phyloP scores from a whole-genome alignment of 441 rosid genomes.

The Biscutella auriculata region DNA sequence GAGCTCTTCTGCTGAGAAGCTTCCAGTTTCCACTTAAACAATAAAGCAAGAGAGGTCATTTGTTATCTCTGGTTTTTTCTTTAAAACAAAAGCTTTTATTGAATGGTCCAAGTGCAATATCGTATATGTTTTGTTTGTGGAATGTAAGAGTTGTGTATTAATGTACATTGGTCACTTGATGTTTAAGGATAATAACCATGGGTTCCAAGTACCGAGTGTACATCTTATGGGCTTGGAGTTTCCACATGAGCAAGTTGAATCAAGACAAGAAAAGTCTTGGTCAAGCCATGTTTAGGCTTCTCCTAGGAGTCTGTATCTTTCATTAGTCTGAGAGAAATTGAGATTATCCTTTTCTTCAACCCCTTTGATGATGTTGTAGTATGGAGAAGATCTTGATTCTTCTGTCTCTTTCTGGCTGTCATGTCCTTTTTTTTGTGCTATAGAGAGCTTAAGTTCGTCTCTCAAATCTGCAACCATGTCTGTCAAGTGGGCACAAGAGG shows the following conservation, averaged over 20 bases:
- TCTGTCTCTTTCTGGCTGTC: conserved; percentile 57
- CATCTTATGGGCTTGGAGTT: conserved; percentile 5
- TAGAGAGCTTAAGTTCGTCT: conserved; percentile 28
- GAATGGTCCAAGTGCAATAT: conserved; percentile 7
- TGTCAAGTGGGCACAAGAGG: conserved; percentile 42
- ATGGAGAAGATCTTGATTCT: conserved; percentile 42
- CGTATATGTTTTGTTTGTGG: conserved; percentile 11
- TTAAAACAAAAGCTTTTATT: not conserved
- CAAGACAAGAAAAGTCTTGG: not conserved
- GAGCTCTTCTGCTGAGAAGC: conserved; percentile 25
- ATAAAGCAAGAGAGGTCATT: conserved; percentile 7
- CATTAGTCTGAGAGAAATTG: not conserved
- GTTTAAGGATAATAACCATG: not conserved
- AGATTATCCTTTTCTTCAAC: conserved; percentile 9
- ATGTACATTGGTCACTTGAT: conserved; percentile 3
- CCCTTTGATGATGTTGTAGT: conserved; percentile 31
- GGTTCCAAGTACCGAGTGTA: conserved; percentile 5
- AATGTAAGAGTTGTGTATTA: conserved; percentile 13
- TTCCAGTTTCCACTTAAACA: conserved; percentile 34
- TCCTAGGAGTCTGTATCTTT: conserved; percentile 23
- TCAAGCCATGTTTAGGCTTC: conserved; percentile 7
- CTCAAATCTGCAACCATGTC: conserved; percentile 55
- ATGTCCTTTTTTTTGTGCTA: conserved; percentile 56
- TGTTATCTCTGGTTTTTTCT: not conserved
- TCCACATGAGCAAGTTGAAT: not conserved